Evolutionary conservation across 441 rosid genomes (phyloP).

Genomic region (Raphanus hybrid): DNA sequence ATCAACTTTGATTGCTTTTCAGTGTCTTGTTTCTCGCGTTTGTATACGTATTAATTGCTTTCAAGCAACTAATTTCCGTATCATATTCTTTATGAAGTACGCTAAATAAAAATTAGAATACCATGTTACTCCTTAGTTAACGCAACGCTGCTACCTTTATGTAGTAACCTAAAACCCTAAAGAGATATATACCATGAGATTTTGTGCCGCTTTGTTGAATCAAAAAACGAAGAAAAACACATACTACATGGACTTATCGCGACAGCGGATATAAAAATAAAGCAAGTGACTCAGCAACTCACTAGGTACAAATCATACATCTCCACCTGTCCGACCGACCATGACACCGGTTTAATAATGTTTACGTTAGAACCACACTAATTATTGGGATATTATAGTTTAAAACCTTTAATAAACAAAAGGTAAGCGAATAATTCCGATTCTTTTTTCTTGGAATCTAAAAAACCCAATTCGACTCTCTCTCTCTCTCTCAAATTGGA

Average conservation of each 20-base stretch:
- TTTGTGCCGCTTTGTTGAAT: neutral
- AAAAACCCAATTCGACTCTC: conserved; percentile 7
- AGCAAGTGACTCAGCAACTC: conserved; percentile 4
- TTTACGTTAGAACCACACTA: neutral
- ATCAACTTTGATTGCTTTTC: neutral
- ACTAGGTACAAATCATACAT: neutral
- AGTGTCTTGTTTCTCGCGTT: neutral
- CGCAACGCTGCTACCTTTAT: neutral
- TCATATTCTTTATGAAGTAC: neutral
- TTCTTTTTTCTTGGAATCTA: conserved; percentile 15
- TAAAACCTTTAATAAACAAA: neutral
- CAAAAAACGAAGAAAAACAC: neutral
- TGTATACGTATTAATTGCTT: neutral
- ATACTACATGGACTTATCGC: neutral
- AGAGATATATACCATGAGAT: neutral
- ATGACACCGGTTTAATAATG: neutral
- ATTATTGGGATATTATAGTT: neutral
- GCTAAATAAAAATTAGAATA: neutral
- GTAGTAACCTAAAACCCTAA: conserved; percentile 3
- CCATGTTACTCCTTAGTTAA: neutral
- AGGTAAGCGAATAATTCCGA: conserved; percentile 24
- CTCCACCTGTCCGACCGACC: conserved; percentile 4
- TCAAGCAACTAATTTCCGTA: neutral
- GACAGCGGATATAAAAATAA: neutral
- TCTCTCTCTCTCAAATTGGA: neutral